phyloP scores from a whole-genome alignment of 495 filamentous ascomycete genomes.

The Cudoniella acicularis region DNA sequence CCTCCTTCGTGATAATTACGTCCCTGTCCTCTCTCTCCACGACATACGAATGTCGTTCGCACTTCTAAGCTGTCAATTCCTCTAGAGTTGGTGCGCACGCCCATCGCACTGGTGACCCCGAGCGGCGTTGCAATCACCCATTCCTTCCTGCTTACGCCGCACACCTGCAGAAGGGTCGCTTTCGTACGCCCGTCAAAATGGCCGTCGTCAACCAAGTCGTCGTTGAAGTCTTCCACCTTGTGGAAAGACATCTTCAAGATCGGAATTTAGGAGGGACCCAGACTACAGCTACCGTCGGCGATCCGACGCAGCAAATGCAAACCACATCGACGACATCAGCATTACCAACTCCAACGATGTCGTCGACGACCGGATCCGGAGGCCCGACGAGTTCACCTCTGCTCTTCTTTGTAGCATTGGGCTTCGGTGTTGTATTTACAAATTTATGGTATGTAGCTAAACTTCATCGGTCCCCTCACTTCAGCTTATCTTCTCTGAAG shows the following conservation, averaged over 20 bases:
- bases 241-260: slow-evolving; percentile 8
- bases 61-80: neutral
- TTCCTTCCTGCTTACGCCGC: slow-evolving; percentile 5
- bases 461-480: slow-evolving; percentile 17
- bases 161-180: slow-evolving; percentile 4
- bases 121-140: neutral
- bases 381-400: slow-evolving; percentile 83
- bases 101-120: neutral
- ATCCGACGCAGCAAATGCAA: neutral
- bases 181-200: neutral
- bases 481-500: slow-evolving; percentile 40
- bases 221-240: slow-evolving; percentile 19
- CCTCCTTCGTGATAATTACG: neutral
- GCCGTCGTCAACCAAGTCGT: slow-evolving; percentile 18
- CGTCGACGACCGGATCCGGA: slow-evolving; percentile 22
- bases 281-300: neutral
- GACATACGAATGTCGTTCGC: neutral
- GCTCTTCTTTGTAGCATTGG: slow-evolving; percentile 94
- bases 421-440: slow-evolving; percentile 98
- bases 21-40: too few relatives aligned
- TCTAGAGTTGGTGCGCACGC: neutral
- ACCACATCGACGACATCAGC: slow-evolving; percentile 4
- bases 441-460: slow-evolving; percentile 79
- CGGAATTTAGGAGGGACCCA: slow-evolving; percentile 11
- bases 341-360: slow-evolving; percentile 3